Evolutionary conservation across 116 monocot species (phyloP).

Genomic region (Papilionanthe hybrid): DNA sequence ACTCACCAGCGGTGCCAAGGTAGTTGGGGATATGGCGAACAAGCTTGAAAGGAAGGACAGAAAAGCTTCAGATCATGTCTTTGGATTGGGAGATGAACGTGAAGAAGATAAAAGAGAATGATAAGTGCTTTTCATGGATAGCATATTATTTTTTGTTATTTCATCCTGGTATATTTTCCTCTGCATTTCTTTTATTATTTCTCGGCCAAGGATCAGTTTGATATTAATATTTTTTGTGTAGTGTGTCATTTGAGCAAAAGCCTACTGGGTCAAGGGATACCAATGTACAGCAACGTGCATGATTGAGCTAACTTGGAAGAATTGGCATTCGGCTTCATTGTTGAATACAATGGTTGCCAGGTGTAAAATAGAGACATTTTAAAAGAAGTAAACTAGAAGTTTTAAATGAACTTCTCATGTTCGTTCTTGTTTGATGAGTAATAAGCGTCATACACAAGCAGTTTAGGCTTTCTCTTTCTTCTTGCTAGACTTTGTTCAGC

Average conservation of each 20-base stretch:
- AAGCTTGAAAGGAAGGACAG: conserved; percentile 80
- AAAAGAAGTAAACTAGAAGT: too few relatives aligned
- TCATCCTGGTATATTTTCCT: conserved; percentile 18
- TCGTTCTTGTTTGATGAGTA: too few relatives aligned
- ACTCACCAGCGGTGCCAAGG: conserved; percentile 51
- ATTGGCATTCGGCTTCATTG: background rate
- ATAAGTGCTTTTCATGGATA: conserved; percentile 2
- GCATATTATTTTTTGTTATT: background rate
- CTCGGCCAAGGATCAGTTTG: background rate
- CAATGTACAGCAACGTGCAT: background rate
- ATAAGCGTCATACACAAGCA: too few relatives aligned
- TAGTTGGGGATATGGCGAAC: conserved; percentile 50
- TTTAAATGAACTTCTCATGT: too few relatives aligned
- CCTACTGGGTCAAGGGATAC: background rate
- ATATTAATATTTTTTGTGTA: background rate
- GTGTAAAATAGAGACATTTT: too few relatives aligned
- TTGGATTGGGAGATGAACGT: conserved; percentile 67
- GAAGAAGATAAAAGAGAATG: conserved; percentile 93
- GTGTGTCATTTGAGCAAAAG: background rate
- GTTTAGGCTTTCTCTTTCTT: too few relatives aligned
- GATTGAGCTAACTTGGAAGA: background rate
- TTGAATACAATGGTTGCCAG: too few relatives aligned
- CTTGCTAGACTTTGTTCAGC: too few relatives aligned
- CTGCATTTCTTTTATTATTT: background rate
- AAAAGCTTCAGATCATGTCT: conserved; percentile 57